phyloP scores from a whole-genome alignment of 371 early-diverging fungal genomes.

The Rhizopus sp. region DNA sequence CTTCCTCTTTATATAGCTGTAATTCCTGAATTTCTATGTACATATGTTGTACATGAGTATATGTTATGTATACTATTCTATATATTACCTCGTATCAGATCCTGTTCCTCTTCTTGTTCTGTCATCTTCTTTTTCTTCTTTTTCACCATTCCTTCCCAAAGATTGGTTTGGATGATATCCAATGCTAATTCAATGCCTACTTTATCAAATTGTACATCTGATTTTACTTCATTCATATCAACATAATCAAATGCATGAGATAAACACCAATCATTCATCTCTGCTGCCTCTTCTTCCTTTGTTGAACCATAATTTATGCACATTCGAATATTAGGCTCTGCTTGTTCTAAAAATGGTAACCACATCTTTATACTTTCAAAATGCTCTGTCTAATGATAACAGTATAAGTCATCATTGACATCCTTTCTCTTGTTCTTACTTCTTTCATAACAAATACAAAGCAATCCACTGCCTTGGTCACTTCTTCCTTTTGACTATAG shows the following conservation, averaged over 20 bases:
- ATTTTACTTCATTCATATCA: slow-evolving; percentile 45
- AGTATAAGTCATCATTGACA: neutral
- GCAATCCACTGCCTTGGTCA: slow-evolving; percentile 66
- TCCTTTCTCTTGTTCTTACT: slow-evolving; percentile 45
- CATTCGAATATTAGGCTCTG: slow-evolving; percentile 59
- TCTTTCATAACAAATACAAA: slow-evolving; percentile 64
- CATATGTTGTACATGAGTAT: no score
- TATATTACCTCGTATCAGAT: slow-evolving; percentile 4
- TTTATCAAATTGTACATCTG: slow-evolving; percentile 35
- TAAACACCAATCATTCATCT: slow-evolving; percentile 55
- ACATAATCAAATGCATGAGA: slow-evolving; percentile 68
- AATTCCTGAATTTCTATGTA: neutral
- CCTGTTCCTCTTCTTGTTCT: slow-evolving; percentile 15
- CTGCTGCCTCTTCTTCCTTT: slow-evolving; percentile 14
- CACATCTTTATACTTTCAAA: slow-evolving; percentile 58
- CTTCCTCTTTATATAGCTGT: neutral
- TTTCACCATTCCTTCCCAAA: slow-evolving; percentile 72
- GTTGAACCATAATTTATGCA: slow-evolving; percentile 38
- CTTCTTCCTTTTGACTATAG: slow-evolving; percentile 48
- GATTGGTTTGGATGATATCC: slow-evolving; percentile 69
- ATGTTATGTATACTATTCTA: neutral
- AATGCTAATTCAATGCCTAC: slow-evolving; percentile 41
- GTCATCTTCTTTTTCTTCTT: slow-evolving; percentile 30
- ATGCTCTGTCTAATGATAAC: slow-evolving; percentile 37
- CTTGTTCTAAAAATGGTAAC: slow-evolving; percentile 55